Evolutionary conservation across 441 rosid species (phyloP).

Genomic region (Gossypium aridum): DNA sequence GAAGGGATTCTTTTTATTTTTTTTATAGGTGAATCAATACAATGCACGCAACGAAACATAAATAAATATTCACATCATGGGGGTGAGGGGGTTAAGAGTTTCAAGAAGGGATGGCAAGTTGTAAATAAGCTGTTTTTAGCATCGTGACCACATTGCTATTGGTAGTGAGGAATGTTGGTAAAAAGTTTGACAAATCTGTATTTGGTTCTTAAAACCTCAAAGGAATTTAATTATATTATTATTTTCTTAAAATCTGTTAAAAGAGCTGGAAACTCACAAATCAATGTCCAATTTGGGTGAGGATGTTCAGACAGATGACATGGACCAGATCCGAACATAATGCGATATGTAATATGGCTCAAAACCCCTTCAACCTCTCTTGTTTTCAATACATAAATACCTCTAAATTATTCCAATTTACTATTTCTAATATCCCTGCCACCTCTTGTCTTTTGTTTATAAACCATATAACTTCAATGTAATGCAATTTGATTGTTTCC

Average conservation of each 20-base stretch:
- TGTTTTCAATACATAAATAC: too few species aligned
- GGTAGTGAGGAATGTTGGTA: not conserved
- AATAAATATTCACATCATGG: not conserved
- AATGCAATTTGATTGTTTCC: too few species aligned
- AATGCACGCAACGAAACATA: not conserved
- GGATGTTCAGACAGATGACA: not conserved
- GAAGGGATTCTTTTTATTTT: not conserved
- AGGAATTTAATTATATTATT: too few species aligned
- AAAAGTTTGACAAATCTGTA: not conserved
- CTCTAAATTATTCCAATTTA: too few species aligned
- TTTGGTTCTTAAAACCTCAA: not conserved
- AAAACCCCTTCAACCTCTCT: too few species aligned
- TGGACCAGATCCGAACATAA: conserved; percentile 9
- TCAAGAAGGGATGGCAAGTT: not conserved
- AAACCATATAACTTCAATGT: too few species aligned
- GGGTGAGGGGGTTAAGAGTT: not conserved
- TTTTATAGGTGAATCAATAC: too few species aligned
- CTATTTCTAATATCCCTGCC: too few species aligned
- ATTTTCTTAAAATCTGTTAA: not conserved
- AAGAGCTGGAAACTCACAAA: not conserved
- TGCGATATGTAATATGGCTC: not conserved
- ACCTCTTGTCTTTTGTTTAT: too few species aligned
- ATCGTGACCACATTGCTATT: not conserved
- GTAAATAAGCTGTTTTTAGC: not conserved
- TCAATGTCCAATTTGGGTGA: not conserved